Conservation (phyloP, 1,139 yeast species). For the Blastobotrys elegans region DNA sequence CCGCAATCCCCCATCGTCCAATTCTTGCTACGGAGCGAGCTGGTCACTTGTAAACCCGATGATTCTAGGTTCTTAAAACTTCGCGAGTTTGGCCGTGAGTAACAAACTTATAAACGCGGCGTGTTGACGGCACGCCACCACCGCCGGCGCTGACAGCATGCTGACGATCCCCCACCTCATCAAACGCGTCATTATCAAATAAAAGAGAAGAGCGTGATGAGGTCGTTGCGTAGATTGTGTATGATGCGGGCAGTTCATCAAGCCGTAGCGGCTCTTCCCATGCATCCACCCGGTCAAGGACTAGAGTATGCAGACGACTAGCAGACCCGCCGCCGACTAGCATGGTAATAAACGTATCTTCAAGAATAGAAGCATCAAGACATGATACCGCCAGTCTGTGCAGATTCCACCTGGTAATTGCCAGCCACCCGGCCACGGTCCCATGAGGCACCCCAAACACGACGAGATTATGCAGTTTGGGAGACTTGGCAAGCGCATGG, state of each 20-base stretch:
- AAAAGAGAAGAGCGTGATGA: too few species aligned
- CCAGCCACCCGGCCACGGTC: not conserved
- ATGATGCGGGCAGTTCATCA: too few species aligned
- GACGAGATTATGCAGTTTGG: not conserved
- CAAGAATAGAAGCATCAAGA: not conserved
- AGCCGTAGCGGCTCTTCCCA: too few species aligned
- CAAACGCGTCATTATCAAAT: too few species aligned
- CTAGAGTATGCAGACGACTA: not conserved
- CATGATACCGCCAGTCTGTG: not conserved
- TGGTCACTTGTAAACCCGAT: conserved; percentile 17
- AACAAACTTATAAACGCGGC: too few species aligned
- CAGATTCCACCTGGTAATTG: not conserved
- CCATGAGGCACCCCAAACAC: not conserved
- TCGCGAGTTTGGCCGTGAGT: conserved; percentile 21
- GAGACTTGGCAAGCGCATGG: not conserved
- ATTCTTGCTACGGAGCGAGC: conserved; percentile 22
- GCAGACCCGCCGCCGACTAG: not conserved
- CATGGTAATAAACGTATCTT: not conserved
- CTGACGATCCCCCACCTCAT: too few species aligned
- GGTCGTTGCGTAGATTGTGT: too few species aligned
- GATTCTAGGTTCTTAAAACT: conserved; percentile 18
- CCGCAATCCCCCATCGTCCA: conserved; percentile 18
- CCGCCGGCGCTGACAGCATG: too few species aligned
- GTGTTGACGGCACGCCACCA: too few species aligned
- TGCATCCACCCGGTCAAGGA: not conserved